phyloP scores from a whole-genome alignment of 1,284 basidiomycete species.

The Xerocomus amazonicus region DNA sequence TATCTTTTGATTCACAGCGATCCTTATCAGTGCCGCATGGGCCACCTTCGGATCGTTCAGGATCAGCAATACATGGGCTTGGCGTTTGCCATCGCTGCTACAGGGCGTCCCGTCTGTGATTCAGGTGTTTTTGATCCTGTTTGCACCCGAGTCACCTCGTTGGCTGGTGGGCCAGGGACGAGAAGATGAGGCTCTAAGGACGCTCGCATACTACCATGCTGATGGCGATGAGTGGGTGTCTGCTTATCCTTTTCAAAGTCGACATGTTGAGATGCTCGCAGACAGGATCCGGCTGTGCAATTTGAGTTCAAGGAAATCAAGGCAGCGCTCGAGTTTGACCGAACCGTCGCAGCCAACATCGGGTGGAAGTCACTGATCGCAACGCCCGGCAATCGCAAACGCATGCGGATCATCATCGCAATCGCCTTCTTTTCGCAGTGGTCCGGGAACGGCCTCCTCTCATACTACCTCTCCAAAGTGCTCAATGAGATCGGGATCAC shows the following conservation, averaged over 20 bases:
- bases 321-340: slow-evolving; percentile 66
- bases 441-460: slow-evolving; percentile 77
- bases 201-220: slow-evolving; percentile 73
- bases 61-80: slow-evolving; percentile 64
- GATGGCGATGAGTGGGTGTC: slow-evolving; percentile 55
- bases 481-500: slow-evolving; percentile 71
- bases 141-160: slow-evolving; percentile 70
- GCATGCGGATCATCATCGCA: slow-evolving; percentile 66
- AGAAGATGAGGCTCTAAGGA: slow-evolving; percentile 56
- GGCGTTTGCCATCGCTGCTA: slow-evolving; percentile 70
- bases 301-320: slow-evolving; percentile 80
- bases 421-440: slow-evolving; percentile 72
- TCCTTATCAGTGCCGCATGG: slow-evolving; percentile 61
- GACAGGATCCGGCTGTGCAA: slow-evolving; percentile 68
- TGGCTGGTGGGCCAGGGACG: slow-evolving; percentile 66
- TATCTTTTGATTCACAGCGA: background rate
- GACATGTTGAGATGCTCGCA: slow-evolving; percentile 38
- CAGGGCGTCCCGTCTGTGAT: slow-evolving; percentile 64
- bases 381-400: slow-evolving; percentile 65
- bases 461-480: slow-evolving; percentile 74
- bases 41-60: slow-evolving; percentile 71
- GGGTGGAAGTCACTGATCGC: slow-evolving; percentile 61
- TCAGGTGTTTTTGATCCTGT: slow-evolving; percentile 58
- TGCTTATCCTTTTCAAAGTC: background rate
- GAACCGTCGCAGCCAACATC: slow-evolving; percentile 48